Evolutionary conservation across 805 yeast species (phyloP).

Genomic region (Saccharomycopsis guyanensis): DNA sequence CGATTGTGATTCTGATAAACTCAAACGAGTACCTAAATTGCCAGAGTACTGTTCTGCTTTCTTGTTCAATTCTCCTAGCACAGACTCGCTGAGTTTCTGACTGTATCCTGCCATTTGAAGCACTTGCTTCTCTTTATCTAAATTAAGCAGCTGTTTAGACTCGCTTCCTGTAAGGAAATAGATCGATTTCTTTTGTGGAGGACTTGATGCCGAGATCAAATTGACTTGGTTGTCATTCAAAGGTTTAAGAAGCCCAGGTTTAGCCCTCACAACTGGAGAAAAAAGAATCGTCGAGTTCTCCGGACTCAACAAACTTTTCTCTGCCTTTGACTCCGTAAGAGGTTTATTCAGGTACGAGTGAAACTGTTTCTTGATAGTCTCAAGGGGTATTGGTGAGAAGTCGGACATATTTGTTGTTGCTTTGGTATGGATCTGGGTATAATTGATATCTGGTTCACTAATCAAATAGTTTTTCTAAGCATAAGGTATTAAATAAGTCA

Average conservation of each 20-base stretch:
- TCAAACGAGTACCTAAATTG: background rate
- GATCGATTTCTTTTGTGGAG: background rate
- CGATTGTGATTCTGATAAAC: background rate
- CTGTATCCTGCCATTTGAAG: slow-evolving; percentile 36
- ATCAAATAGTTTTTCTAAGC: background rate
- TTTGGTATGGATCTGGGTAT: background rate
- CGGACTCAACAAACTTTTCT: slow-evolving; percentile 8
- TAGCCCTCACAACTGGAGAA: slow-evolving; percentile 3
- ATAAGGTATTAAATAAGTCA: too few species aligned
- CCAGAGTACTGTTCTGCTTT: slow-evolving; percentile 29
- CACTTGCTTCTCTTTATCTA: slow-evolving; percentile 32
- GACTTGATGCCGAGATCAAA: background rate
- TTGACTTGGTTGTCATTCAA: slow-evolving; percentile 1
- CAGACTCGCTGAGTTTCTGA: slow-evolving; percentile 32
- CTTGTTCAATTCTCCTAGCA: slow-evolving; percentile 30
- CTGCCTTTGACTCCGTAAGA: slow-evolving; percentile 1
- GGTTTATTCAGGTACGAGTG: slow-evolving; percentile 4
- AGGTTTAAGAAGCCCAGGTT: background rate
- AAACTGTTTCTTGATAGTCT: slow-evolving; percentile 18
- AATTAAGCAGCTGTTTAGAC: slow-evolving; percentile 12
- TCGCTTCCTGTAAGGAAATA: background rate
- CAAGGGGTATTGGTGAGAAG: slow-evolving; percentile 21
- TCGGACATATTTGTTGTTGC: slow-evolving; percentile 6
- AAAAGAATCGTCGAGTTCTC: background rate
- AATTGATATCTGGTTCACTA: too few species aligned